A percentile compares a stretch with the other conserved stretches of the same genome.
Evolutionary conservation across 2,329 filamentous ascomycete genomes (phyloP).

Genomic region (Xylaria sp.): DNA sequence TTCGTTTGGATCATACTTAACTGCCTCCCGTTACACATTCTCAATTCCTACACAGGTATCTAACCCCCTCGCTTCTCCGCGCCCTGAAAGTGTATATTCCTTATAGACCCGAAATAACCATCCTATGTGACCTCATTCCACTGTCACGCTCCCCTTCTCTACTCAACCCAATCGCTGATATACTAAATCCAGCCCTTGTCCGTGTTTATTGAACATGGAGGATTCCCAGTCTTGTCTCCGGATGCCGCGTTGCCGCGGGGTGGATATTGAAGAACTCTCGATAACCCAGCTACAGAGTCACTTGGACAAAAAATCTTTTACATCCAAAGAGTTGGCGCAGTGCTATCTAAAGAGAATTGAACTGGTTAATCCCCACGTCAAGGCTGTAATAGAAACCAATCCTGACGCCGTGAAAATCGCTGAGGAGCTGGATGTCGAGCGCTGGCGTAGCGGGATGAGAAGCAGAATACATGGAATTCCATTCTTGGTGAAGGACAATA

Average conservation of each 20-base stretch:
- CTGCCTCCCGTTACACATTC: too few relatives aligned
- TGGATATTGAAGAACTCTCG: slow-evolving; percentile 18
- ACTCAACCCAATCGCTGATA: neutral
- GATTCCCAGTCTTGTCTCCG: neutral
- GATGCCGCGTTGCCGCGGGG: slow-evolving; percentile 12
- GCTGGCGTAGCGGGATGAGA: neutral
- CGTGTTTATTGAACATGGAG: neutral
- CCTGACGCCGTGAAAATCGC: slow-evolving; percentile 19
- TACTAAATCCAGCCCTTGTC: neutral
- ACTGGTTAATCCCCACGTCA: slow-evolving; percentile 8
- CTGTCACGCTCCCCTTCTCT: neutral
- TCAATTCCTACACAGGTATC: too few relatives aligned
- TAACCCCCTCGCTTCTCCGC: too few relatives aligned
- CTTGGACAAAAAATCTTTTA: slow-evolving; percentile 7
- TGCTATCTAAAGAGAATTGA: slow-evolving; percentile 20
- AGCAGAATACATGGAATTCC: slow-evolving; percentile 23
- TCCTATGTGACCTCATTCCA: too few relatives aligned
- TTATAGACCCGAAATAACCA: too few relatives aligned
- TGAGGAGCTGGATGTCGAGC: slow-evolving; percentile 18
- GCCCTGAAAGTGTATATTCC: too few relatives aligned
- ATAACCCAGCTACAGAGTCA: slow-evolving; percentile 14
- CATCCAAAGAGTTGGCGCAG: slow-evolving; percentile 4
- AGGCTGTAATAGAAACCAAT: slow-evolving; percentile 22
- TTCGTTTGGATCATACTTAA: too few relatives aligned
- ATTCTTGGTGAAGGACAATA: slow-evolving; percentile 23